These are phyloP conservation scores for Wallacemonas sp. DNA, from an alignment of 208 protist genomes.

Conservation along the genomic window DNA sequence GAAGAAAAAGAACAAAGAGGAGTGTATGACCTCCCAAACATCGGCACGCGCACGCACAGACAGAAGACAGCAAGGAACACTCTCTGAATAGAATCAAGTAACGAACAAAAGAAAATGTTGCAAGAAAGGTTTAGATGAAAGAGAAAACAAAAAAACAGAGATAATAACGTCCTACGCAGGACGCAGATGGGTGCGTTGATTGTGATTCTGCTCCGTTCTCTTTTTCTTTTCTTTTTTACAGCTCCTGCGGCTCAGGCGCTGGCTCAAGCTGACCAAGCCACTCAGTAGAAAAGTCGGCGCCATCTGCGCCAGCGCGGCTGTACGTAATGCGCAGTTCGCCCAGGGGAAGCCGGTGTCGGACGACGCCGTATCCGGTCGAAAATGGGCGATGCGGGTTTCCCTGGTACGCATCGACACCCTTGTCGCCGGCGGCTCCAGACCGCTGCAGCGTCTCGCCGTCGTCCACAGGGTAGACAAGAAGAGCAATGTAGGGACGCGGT, in stretches of 20 bases:
- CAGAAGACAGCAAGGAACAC: no score
- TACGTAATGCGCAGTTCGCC: constrained; percentile 23
- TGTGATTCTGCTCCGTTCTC: not conserved
- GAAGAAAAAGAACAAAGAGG: no score
- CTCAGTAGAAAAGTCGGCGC: not conserved
- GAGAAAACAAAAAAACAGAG: constrained; percentile 16
- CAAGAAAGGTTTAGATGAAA: not conserved
- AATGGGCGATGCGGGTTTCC: constrained; percentile 30
- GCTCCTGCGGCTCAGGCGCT: not conserved
- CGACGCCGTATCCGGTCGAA: constrained; percentile 14
- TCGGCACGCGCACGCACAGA: no score
- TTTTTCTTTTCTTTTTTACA: not conserved
- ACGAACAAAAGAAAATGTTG: constrained; percentile 19
- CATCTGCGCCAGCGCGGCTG: constrained; percentile 1
- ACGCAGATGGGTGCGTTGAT: not conserved
- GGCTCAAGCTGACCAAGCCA: not conserved
- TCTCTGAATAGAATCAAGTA: no score
- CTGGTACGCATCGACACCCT: not conserved
- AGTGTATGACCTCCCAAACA: no score
- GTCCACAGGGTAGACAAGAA: constrained; percentile 28
- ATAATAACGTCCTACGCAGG: not conserved
- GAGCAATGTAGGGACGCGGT: constrained; percentile 15
- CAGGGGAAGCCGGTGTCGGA: constrained; percentile 14
- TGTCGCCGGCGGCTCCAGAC: constrained; percentile 12
- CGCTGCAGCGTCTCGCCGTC: constrained; percentile 3